Evolutionary conservation across 2,329 filamentous ascomycete species (phyloP).

Genomic region (Myriosclerotinia scirpicola): DNA sequence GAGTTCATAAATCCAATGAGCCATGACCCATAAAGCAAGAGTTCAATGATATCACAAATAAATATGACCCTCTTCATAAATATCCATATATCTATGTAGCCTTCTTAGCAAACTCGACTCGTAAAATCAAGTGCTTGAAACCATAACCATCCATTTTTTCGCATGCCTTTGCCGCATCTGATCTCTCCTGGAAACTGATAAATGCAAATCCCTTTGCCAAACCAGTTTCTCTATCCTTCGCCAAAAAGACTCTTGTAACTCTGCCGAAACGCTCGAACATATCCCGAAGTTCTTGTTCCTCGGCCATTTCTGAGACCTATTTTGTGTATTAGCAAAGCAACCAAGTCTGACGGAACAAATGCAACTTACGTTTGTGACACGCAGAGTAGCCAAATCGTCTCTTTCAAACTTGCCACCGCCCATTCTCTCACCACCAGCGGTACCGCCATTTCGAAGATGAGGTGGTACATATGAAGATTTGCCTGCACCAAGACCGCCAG

Average conservation of each 20-base stretch:
- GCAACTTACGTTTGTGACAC: slow-evolving; percentile 89
- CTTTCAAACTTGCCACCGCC: slow-evolving; percentile 84
- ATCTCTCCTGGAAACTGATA: slow-evolving; percentile 90
- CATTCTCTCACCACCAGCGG: slow-evolving; percentile 76
- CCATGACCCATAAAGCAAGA: not conserved
- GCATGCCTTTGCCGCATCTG: slow-evolving; percentile 88
- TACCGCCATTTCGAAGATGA: slow-evolving; percentile 73
- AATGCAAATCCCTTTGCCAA: slow-evolving; percentile 98
- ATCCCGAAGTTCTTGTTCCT: slow-evolving; percentile 91
- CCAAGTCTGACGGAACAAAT: not conserved
- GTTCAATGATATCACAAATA: slow-evolving; percentile 24
- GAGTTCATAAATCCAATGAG: slow-evolving; percentile 11
- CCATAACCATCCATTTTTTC: slow-evolving; percentile 97
- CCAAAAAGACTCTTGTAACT: slow-evolving; percentile 95
- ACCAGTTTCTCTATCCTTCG: slow-evolving; percentile 95
- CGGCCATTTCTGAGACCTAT: slow-evolving; percentile 93
- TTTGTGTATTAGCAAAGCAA: slow-evolving; percentile 27
- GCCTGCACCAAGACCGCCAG: slow-evolving; percentile 60
- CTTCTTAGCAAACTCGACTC: slow-evolving; percentile 86
- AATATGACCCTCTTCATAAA: slow-evolving; percentile 8
- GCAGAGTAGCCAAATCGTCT: slow-evolving; percentile 92
- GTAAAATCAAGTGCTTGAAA: slow-evolving; percentile 83
- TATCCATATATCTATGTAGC: slow-evolving; percentile 41
- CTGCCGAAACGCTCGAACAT: slow-evolving; percentile 98
- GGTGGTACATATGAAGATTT: slow-evolving; percentile 93